A percentile compares a stretch with the other conserved stretches of the same genome.
phyloP scores from a whole-genome alignment of 371 early-diverging fungal species.

The Circinella umbellata region DNA sequence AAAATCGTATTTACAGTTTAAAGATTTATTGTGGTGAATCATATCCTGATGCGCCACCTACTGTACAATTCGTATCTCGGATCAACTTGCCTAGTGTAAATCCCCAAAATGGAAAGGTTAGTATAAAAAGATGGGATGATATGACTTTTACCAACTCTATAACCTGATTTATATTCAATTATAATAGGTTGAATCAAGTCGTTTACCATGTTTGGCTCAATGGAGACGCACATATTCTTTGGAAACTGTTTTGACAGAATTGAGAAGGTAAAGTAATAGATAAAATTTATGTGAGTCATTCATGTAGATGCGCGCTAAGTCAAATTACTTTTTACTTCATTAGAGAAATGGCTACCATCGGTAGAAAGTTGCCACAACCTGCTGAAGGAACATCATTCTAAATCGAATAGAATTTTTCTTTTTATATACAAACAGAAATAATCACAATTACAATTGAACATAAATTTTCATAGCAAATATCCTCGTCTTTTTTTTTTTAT shows the following conservation, averaged over 20 bases:
- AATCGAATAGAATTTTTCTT: constrained; percentile 2
- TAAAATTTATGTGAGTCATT: background rate
- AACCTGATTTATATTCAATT: no score
- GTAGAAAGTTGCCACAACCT: constrained; percentile 89
- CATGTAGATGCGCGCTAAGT: background rate
- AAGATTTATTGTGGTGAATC: constrained; percentile 81
- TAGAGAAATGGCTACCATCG: constrained; percentile 88
- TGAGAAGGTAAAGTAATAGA: constrained; percentile 72
- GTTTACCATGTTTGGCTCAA: constrained; percentile 72
- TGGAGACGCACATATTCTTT: constrained; percentile 86
- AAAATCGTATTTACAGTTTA: constrained; percentile 93
- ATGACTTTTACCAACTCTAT: no score
- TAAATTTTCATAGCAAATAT: background rate
- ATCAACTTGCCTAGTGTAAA: constrained; percentile 93
- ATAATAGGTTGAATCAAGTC: constrained; percentile 69
- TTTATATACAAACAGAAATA: no score
- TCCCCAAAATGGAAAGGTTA: constrained; percentile 78
- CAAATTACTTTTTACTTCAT: background rate
- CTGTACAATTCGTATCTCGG: constrained; percentile 78
- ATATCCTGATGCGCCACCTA: constrained; percentile 88
- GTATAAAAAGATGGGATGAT: background rate
- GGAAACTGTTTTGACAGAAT: constrained; percentile 84
- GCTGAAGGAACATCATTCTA: constrained; percentile 79
- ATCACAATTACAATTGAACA: no score
- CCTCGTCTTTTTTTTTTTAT: no score